phyloP scores from a whole-genome alignment of 768 basidiomycete species.

The Collybia sp. region DNA sequence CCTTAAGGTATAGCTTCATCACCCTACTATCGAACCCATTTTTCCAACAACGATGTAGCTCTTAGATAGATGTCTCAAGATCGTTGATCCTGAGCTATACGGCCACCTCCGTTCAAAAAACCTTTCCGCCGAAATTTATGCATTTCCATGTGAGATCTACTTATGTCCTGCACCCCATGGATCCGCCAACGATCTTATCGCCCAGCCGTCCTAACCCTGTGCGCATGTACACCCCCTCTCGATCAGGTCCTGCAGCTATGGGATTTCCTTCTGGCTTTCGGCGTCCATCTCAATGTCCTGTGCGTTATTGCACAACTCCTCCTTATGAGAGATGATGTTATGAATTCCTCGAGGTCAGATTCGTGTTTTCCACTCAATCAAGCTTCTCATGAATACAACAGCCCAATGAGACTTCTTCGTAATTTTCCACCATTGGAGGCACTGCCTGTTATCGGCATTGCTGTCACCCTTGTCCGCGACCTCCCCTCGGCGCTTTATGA shows the following conservation, averaged over 20 bases:
- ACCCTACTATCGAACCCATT: neutral
- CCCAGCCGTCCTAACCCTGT: slow-evolving; percentile 87
- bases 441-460: slow-evolving; percentile 83
- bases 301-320: slow-evolving; percentile 95
- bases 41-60: slow-evolving; percentile 45
- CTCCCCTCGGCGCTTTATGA: slow-evolving; percentile 84
- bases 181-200: slow-evolving; percentile 3
- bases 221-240: slow-evolving; percentile 94
- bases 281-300: slow-evolving; percentile 92
- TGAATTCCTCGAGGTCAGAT: slow-evolving; percentile 78
- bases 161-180: neutral
- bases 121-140: slow-evolving; percentile 93
- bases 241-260: slow-evolving; percentile 93
- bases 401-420: slow-evolving; percentile 91
- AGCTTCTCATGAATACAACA: slow-evolving; percentile 21
- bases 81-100: slow-evolving; percentile 87
- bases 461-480: slow-evolving; percentile 91
- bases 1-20: slow-evolving; percentile 59
- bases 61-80: slow-evolving; percentile 86
- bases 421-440: slow-evolving; percentile 93
- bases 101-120: slow-evolving; percentile 82
- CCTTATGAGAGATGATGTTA: slow-evolving; percentile 86
- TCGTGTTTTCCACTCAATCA: neutral
- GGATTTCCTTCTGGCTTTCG: slow-evolving; percentile 97
- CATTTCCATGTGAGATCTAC: slow-evolving; percentile 80